Conservation (phyloP, 2,329 filamentous ascomycete species). For the Xylariomycetidae sp. region DNA sequence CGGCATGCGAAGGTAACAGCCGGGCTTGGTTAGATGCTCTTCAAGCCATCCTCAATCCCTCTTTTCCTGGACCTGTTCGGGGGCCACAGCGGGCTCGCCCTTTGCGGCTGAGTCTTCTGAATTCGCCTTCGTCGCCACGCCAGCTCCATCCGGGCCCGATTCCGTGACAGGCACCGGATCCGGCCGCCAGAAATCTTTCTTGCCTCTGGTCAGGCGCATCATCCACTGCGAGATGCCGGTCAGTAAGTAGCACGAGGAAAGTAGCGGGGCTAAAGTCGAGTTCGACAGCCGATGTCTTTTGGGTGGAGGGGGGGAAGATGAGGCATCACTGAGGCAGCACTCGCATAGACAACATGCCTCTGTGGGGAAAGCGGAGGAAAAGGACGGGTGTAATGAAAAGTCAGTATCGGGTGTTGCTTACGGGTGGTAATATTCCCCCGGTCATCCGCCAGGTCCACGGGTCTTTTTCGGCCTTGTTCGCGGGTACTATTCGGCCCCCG, state of each 20-base stretch:
- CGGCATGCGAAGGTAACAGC: too few relatives aligned
- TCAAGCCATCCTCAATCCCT: constrained; percentile 3
- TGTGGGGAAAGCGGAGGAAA: too few relatives aligned
- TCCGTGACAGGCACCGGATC: constrained; percentile 23
- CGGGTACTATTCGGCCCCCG: constrained; percentile 66
- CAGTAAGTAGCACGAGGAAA: too few relatives aligned
- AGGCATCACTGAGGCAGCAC: too few relatives aligned
- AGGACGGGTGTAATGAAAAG: too few relatives aligned
- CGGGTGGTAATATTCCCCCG: constrained; percentile 70
- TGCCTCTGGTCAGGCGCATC: constrained; percentile 56
- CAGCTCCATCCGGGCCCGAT: constrained; percentile 13
- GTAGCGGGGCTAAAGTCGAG: too few relatives aligned
- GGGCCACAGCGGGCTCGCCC: constrained; percentile 1
- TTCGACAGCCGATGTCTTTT: too few relatives aligned
- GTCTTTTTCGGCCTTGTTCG: constrained; percentile 72
- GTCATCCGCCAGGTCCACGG: constrained; percentile 74
- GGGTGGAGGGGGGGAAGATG: too few relatives aligned
- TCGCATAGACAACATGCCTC: too few relatives aligned
- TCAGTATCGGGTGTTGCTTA: too few relatives aligned
- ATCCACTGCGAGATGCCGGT: too few relatives aligned
- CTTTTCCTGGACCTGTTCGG: constrained; percentile 5
- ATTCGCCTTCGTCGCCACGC: constrained; percentile 5
- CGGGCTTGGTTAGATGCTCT: too few relatives aligned
- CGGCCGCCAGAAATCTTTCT: constrained; percentile 68
- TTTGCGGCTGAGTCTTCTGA: constrained; percentile 6